These are phyloP conservation scores for Catunica adiposa DNA, from an alignment of 2,329 filamentous ascomycete genomes.

Conservation along the genomic window DNA sequence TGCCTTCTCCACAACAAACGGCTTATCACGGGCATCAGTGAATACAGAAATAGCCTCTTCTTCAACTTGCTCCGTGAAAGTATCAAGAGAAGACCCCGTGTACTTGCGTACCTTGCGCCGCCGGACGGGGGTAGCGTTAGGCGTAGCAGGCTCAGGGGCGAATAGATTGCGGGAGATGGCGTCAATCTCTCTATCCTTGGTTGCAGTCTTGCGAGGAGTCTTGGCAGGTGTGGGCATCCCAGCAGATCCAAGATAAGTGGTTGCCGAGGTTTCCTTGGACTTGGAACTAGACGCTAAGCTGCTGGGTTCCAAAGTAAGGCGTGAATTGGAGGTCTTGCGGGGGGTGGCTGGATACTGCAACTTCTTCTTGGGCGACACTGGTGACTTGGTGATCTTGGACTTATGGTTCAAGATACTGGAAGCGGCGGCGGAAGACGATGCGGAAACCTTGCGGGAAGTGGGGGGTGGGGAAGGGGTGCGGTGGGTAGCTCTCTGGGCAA, in stretches of 20 bases:
- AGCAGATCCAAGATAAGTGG: constrained; percentile 30
- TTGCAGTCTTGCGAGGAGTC: constrained; percentile 51
- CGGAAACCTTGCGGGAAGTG: constrained; percentile 17
- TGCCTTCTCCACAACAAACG: constrained; percentile 50
- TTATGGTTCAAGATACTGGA: neutral
- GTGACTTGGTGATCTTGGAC: constrained; percentile 11
- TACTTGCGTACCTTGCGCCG: constrained; percentile 43
- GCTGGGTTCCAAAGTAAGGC: constrained; percentile 27
- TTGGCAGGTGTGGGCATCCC: constrained; percentile 60
- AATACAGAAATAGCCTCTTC: constrained; percentile 54
- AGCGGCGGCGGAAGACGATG: neutral
- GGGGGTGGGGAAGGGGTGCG: constrained; percentile 39
- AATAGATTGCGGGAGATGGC: constrained; percentile 47
- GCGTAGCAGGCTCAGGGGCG: constrained; percentile 31
- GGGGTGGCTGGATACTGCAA: constrained; percentile 26
- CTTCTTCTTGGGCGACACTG: constrained; percentile 17
- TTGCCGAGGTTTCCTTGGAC: constrained; percentile 19
- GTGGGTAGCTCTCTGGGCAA: constrained; percentile 36
- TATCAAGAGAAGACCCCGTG: constrained; percentile 36
- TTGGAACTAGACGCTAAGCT: constrained; percentile 21
- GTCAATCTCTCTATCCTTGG: constrained; percentile 34
- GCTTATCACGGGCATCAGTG: constrained; percentile 62
- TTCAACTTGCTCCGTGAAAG: constrained; percentile 33
- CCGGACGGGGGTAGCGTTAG: constrained; percentile 42
- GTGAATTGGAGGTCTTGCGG: constrained; percentile 14